phyloP scores from a whole-genome alignment of 1,284 basidiomycete species.

The Cutaneotrichosporon sp. region DNA sequence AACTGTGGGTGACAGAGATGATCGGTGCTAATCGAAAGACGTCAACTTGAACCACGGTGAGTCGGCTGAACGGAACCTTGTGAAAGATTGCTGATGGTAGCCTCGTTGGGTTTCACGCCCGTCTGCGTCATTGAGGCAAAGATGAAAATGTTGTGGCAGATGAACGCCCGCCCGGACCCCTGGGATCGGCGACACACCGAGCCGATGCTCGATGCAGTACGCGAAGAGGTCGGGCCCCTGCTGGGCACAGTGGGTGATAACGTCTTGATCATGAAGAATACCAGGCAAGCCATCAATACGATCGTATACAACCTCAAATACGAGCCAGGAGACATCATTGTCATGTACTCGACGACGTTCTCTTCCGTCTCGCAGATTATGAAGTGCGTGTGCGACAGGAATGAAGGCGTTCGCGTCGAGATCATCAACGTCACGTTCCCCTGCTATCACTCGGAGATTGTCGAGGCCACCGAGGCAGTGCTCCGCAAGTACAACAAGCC shows the following conservation, averaged over 20 bases:
- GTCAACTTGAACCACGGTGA: conserved; percentile 67
- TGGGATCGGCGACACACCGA: conserved; percentile 60
- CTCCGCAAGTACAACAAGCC: conserved; percentile 43
- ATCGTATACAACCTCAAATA: conserved; percentile 64
- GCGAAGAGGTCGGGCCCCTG: conserved; percentile 61
- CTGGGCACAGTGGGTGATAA: conserved; percentile 64
- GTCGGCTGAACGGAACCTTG: conserved; percentile 18
- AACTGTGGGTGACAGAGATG: conserved; percentile 50
- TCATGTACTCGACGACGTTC: conserved; percentile 65
- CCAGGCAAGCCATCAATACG: conserved; percentile 67
- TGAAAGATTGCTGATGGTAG: conserved; percentile 46
- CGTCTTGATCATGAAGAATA: conserved; percentile 64
- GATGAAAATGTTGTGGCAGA: conserved; percentile 55
- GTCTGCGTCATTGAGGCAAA: conserved; percentile 61
- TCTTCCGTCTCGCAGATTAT: conserved; percentile 61
- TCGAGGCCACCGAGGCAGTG: conserved; percentile 59
- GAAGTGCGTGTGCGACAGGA: conserved; percentile 62
- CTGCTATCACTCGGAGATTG: conserved; percentile 61
- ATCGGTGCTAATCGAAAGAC: conserved; percentile 40
- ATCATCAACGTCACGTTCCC: conserved; percentile 64
- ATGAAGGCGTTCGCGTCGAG: conserved; percentile 60
- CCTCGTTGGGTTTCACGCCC: conserved; percentile 69
- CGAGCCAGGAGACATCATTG: conserved; percentile 58
- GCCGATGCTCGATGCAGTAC: conserved; percentile 55
- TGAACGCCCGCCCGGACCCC: conserved; percentile 65